These are phyloP conservation scores for Rhododendron mucronatum DNA, from an alignment of 148 eudicot genomes.

Conservation along the genomic window DNA sequence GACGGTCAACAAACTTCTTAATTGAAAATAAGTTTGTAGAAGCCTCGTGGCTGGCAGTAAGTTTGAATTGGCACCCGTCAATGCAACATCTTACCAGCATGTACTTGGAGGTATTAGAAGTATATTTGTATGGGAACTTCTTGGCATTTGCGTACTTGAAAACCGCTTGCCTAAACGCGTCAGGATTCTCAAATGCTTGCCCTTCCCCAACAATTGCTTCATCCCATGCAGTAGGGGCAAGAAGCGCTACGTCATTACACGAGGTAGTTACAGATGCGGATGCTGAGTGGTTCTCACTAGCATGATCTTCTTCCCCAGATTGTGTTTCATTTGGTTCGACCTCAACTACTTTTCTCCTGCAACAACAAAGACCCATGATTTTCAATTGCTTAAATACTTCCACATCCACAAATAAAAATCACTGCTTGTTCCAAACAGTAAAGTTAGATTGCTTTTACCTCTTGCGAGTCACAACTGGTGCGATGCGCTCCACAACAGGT, in stretches of 20 bases:
- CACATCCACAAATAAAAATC: background rate
- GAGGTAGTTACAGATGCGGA: background rate
- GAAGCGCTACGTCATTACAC: background rate
- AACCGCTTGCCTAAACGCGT: background rate
- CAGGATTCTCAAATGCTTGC: slow-evolving; percentile 10
- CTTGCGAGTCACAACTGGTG: background rate
- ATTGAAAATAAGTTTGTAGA: slow-evolving; percentile 2
- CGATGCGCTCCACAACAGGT: background rate
- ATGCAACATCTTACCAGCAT: slow-evolving; percentile 6
- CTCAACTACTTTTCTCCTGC: background rate
- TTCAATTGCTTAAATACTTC: background rate
- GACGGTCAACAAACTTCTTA: slow-evolving; percentile 8
- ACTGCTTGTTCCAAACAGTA: background rate
- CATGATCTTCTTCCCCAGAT: slow-evolving; percentile 3
- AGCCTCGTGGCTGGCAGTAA: slow-evolving; percentile 5
- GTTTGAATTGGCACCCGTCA: slow-evolving; percentile 5
- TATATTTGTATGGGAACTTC: slow-evolving; percentile 5
- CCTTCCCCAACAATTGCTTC: slow-evolving; percentile 9
- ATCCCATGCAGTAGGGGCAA: background rate
- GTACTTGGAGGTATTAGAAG: slow-evolving; percentile 6
- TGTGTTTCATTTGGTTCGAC: background rate
- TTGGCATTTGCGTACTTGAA: slow-evolving; percentile 8
- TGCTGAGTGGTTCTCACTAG: background rate
- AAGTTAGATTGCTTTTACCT: slow-evolving; percentile 1
- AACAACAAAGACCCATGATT: background rate